phyloP scores from a whole-genome alignment of 805 yeast species.

The Cyberlindnera euphorbiiphila region DNA sequence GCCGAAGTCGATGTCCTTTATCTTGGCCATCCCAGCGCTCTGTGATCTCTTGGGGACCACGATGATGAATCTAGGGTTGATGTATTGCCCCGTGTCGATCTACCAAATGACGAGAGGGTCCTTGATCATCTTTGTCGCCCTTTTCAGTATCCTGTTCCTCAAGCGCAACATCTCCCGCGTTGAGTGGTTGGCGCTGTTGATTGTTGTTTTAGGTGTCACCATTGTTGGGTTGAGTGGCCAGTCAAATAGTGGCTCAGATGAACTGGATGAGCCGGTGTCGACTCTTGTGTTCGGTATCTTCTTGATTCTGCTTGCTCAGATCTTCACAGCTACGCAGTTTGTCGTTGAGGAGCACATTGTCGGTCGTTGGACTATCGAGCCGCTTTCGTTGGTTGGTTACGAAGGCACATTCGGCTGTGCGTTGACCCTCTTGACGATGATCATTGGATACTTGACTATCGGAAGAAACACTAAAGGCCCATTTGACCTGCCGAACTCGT shows the following conservation, averaged over 20 bases:
- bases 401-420: constrained; percentile 68
- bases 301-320: constrained; percentile 56
- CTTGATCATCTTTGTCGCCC: constrained; percentile 69
- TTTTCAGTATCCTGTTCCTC: constrained; percentile 61
- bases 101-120: constrained; percentile 88
- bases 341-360: constrained; percentile 73
- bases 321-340: constrained; percentile 72
- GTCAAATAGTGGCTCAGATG: constrained; percentile 18
- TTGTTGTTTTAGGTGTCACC: constrained; percentile 66
- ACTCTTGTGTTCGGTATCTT: constrained; percentile 51
- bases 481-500: constrained; percentile 52
- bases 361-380: constrained; percentile 47
- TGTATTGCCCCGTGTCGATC: constrained; percentile 72
- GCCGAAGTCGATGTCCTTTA: constrained; percentile 28
- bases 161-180: constrained; percentile 48
- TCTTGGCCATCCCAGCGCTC: constrained; percentile 57
- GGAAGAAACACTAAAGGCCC: constrained; percentile 38
- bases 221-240: constrained; percentile 73
- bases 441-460: constrained; percentile 37
- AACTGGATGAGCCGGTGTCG: constrained; percentile 1
- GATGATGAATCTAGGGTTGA: constrained; percentile 67
- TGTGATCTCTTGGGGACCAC: constrained; percentile 77
- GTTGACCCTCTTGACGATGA: constrained; percentile 42
- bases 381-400: constrained; percentile 63
- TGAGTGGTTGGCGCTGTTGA: constrained; percentile 65